Evolutionary conservation across 2,329 filamentous ascomycete species (phyloP).

Genomic region (Fusarium piperis): DNA sequence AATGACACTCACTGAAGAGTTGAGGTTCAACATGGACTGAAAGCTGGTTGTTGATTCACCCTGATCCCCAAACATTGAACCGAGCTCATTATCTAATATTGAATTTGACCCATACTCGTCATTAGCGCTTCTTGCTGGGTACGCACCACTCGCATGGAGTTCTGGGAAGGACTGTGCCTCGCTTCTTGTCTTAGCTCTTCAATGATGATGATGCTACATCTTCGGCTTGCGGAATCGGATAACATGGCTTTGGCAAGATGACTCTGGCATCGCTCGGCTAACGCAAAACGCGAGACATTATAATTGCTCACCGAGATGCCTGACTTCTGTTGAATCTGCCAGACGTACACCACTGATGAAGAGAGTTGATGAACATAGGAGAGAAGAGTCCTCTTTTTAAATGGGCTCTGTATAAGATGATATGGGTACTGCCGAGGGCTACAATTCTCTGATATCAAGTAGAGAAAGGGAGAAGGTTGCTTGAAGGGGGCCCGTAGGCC

Average conservation of each 20-base stretch:
- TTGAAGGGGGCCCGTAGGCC: no score
- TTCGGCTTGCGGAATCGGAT: constrained; percentile 54
- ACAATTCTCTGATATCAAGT: no score
- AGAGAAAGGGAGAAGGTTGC: no score
- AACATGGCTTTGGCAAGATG: constrained; percentile 52
- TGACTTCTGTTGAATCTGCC: constrained; percentile 57
- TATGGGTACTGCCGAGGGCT: no score
- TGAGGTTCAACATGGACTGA: constrained; percentile 1
- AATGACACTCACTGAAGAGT: neutral
- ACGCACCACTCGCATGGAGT: neutral
- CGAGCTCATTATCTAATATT: neutral
- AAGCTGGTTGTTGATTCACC: neutral
- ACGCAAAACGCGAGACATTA: constrained; percentile 45
- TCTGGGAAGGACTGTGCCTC: neutral
- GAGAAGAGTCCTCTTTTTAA: neutral
- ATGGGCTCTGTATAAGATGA: neutral
- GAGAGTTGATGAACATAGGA: neutral
- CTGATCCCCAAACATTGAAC: neutral
- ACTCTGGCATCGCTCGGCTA: constrained; percentile 58
- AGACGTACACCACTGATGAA: constrained; percentile 64
- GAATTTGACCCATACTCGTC: neutral
- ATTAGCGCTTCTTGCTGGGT: neutral
- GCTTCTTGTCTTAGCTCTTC: constrained; percentile 55
- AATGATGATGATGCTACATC: constrained; percentile 63
- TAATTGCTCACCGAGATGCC: constrained; percentile 1